These are phyloP conservation scores for Naganishia onofrii DNA, from an alignment of 768 basidiomycete species.

Conservation along the genomic window DNA sequence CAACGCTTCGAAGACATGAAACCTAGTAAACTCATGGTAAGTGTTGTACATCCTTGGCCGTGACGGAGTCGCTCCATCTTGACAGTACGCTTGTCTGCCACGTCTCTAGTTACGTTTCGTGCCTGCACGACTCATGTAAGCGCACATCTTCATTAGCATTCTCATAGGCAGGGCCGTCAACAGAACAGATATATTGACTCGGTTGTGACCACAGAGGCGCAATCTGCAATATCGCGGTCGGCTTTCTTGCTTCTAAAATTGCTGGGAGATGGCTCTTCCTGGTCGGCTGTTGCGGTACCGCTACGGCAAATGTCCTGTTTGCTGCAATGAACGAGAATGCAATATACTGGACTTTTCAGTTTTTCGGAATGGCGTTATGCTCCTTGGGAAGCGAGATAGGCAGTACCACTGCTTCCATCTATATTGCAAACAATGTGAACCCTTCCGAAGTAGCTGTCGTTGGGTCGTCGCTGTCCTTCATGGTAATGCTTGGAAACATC, in stretches of 20 bases:
- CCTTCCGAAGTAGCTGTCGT: not conserved
- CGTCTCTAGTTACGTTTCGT: slow-evolving; percentile 5
- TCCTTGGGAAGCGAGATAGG: not conserved
- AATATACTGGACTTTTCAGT: not conserved
- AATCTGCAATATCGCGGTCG: slow-evolving; percentile 21
- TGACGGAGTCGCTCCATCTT: not conserved
- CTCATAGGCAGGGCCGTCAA: no score
- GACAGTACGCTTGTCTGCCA: not conserved
- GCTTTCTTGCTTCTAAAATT: slow-evolving; percentile 32
- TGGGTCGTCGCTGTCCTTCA: not conserved
- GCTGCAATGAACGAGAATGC: not conserved
- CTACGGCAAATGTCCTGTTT: not conserved
- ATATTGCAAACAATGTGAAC: not conserved
- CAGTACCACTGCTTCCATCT: not conserved
- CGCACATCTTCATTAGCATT: no score
- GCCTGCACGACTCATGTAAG: slow-evolving; percentile 7
- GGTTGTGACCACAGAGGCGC: not conserved
- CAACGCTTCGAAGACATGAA: slow-evolving; percentile 36
- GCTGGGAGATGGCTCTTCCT: slow-evolving; percentile 32
- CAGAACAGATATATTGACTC: not conserved
- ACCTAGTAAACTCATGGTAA: slow-evolving; percentile 30
- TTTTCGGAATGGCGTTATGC: not conserved
- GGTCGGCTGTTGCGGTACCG: slow-evolving; percentile 26
- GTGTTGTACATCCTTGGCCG: not conserved
- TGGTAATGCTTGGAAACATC: not conserved